Percentiles rank a stretch among this genome's conserved stretches.
These are phyloP conservation scores for Candida insectorum DNA, from an alignment of 805 yeast species.

Conservation along the genomic window DNA sequence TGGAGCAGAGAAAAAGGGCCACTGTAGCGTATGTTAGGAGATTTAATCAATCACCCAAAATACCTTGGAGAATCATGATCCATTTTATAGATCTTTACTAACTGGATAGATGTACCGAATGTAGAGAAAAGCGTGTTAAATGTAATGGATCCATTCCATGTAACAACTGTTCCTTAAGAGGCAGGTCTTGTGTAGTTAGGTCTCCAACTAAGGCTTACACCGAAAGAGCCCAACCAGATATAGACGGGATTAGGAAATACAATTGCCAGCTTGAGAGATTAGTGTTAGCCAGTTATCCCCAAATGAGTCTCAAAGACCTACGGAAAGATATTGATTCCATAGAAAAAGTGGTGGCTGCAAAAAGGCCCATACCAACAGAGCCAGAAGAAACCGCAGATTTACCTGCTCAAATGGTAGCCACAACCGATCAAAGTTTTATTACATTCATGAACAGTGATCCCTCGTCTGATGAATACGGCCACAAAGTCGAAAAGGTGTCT, in stretches of 20 bases:
- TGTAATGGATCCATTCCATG: too few species aligned
- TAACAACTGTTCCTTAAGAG: too few species aligned
- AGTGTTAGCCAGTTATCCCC: conserved; percentile 10
- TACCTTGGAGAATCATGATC: too few species aligned
- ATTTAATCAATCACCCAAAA: too few species aligned
- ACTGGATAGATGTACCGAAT: too few species aligned
- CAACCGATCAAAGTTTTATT: conserved; percentile 16
- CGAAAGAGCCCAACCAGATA: too few species aligned
- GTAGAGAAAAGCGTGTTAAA: too few species aligned
- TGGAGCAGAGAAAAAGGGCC: too few species aligned
- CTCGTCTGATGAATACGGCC: conserved; percentile 4
- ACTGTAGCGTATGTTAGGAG: too few species aligned
- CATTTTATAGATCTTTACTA: too few species aligned
- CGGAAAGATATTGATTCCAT: conserved; percentile 11
- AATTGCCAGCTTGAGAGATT: conserved; percentile 14
- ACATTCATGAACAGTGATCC: conserved; percentile 12
- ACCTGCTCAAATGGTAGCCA: conserved; percentile 9
- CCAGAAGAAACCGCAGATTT: conserved; percentile 1
- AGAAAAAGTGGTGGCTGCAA: conserved; percentile 10
- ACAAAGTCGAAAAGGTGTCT: conserved; percentile 6
- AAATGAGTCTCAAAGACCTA: conserved; percentile 7
- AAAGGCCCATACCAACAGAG: background rate
- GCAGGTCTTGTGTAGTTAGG: too few species aligned
- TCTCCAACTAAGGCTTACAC: too few species aligned
- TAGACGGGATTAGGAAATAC: conserved; percentile 6